Evolutionary conservation across 1,284 basidiomycete species (phyloP), one percentile per base, ranked within the genome.

Genomic region (Ceratobasidium sp.): DNA sequence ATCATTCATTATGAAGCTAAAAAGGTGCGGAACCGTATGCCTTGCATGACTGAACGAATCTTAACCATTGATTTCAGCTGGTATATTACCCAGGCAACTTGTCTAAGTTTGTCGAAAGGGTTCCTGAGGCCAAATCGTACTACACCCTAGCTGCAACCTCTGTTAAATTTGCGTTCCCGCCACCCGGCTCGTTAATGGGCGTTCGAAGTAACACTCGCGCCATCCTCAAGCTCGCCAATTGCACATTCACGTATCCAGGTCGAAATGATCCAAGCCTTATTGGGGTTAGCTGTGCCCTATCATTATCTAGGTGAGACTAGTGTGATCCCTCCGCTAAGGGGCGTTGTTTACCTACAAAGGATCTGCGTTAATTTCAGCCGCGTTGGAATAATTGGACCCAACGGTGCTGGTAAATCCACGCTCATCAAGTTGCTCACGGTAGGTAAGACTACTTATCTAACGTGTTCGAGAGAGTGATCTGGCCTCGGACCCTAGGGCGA

Each of bases 1-100:
- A 97, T 99, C 81, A 95, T 99, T 79, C 97, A 99, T 86, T 99
- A 99, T 86, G 96, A 99, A 85, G 85, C 86, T 79, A 99, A 99
- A 87, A 98, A 97, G 88, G 91, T 89, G 75, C 53, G 75, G 22
- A 19, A 14, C 48, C 63, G 1, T 17, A 41, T 19, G 27, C 41
- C 8, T 53, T 72, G 74, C 11, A 54, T 77, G 59, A 53, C 64
- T 53, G 41, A 9, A 51, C 50, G 53, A 44, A 33, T 44, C 57
- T 73, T 69, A 74, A 75, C 74, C 79, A 33, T 63, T 54, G 36
- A 57, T 67, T 45, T 36, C 81, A 94, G 91, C 90, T 99, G 78
- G 95, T 91, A 67, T 98, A 97, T 86, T 99, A 99, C 85, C 91
- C 90, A 71, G 97, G 97, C 76, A 98, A 98, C 84, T 89, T 99